Conservation (phyloP, 2,329 filamentous ascomycete species). For the Arthrobotrys entomopaga region DNA sequence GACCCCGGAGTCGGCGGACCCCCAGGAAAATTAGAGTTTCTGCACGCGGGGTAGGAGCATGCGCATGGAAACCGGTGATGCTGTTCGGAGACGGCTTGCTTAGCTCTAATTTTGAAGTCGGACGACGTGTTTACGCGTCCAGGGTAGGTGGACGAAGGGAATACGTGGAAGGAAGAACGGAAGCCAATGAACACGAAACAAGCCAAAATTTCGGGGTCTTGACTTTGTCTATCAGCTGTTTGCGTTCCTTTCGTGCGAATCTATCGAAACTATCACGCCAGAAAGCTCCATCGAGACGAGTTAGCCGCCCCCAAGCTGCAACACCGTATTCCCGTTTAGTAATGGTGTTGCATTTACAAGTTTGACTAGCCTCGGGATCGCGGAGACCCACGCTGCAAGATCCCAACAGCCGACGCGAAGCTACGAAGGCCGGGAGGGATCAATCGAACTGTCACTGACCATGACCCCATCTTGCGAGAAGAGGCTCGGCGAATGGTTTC, state of each 20-base stretch:
- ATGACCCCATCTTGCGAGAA: no score
- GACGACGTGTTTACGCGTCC: slow-evolving; percentile 24
- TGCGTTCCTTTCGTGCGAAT: slow-evolving; percentile 41
- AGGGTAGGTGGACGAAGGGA: slow-evolving; percentile 42
- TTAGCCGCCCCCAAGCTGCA: slow-evolving; percentile 27
- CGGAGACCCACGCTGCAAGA: not conserved
- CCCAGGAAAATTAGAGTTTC: slow-evolving; percentile 22
- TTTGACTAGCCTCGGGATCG: not conserved
- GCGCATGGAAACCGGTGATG: slow-evolving; percentile 19
- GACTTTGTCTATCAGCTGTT: slow-evolving; percentile 10
- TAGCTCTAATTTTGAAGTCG: slow-evolving; percentile 21
- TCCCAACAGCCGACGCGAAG: slow-evolving; percentile 1
- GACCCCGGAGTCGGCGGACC: slow-evolving; percentile 22
- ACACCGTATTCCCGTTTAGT: not conserved
- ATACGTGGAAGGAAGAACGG: slow-evolving; percentile 41
- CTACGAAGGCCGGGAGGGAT: not conserved
- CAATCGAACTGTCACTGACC: no score
- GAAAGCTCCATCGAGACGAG: slow-evolving; percentile 34
- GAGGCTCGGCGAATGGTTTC: no score
- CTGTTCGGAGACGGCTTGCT: slow-evolving; percentile 14
- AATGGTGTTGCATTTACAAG: not conserved
- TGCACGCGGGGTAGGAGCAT: not conserved
- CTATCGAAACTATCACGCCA: slow-evolving; percentile 2
- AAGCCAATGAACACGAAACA: slow-evolving; percentile 18
- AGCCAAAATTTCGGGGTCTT: not conserved